Evolutionary conservation across 2,329 filamentous ascomycete genomes (phyloP).

Genomic region (Aureobasidium namibiae): DNA sequence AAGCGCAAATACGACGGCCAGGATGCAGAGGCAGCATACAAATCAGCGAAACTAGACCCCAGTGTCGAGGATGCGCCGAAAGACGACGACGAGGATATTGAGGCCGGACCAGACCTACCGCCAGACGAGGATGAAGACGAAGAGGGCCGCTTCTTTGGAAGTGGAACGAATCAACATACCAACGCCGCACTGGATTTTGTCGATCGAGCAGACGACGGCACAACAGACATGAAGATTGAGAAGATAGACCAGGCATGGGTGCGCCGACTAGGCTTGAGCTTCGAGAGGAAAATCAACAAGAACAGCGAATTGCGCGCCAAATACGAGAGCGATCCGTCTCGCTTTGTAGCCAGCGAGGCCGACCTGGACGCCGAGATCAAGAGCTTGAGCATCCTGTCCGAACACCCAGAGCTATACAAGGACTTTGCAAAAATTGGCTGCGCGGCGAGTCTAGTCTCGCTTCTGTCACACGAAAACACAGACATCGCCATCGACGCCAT

Average conservation of each 20-base stretch:
- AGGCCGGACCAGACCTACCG: conserved; percentile 27
- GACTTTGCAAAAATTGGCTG: conserved; percentile 67
- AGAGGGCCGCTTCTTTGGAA: conserved; percentile 91
- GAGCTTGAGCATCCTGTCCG: conserved; percentile 72
- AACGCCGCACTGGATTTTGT: conserved; percentile 82
- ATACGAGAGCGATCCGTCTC: conserved; percentile 69
- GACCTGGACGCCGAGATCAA: conserved; percentile 87
- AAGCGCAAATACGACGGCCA: conserved; percentile 54
- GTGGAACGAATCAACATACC: conserved; percentile 75
- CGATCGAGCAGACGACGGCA: conserved; percentile 55
- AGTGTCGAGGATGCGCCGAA: conserved; percentile 39
- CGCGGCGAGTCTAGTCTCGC: conserved; percentile 62
- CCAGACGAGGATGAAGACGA: conserved; percentile 56
- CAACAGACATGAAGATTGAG: conserved; percentile 51
- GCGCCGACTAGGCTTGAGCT: conserved; percentile 67
- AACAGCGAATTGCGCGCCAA: conserved; percentile 85
- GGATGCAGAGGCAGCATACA: conserved; percentile 51
- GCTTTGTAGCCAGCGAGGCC: conserved; percentile 77
- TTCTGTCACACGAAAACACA: conserved; percentile 91
- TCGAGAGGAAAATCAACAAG: conserved; percentile 84
- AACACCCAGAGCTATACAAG: conserved; percentile 74
- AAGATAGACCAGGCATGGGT: conserved; percentile 81
- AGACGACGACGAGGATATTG: conserved; percentile 25
- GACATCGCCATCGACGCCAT: conserved; percentile 90
- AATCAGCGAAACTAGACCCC: conserved; percentile 49